Evolutionary conservation across 2,329 filamentous ascomycete species (phyloP), one percentile per base, ranked within the genome.

Genomic region (Epichloe sylvatica): DNA sequence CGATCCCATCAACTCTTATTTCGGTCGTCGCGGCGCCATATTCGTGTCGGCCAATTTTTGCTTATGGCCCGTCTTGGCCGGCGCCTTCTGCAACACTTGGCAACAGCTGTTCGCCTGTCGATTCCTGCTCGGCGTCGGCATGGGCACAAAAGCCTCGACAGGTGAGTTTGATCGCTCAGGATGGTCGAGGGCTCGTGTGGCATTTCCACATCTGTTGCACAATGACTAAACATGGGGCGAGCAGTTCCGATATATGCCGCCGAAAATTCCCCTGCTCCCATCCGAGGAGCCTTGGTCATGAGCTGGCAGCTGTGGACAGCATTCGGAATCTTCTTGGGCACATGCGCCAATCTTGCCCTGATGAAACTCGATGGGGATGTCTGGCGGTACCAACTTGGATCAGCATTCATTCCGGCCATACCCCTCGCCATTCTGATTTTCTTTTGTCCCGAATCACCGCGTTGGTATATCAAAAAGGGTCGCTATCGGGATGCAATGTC

Each of bases 201-300:
- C 12, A 40, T 39, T 51, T 25, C 6, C 8, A 4, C 12, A 4
- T 37, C 21, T 37, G 11, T 15, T 33, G 30, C 19, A 5, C n/a
- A 30, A 23, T 36, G 19, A n/a, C 45, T 36, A 25, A 25, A 34
- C 12, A 9, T 23, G n/a, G 13, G 3, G 3, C 17, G 30, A 38
- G 21, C 33, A 45, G 83, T 87, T 2, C 85, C 86, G 0, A 81
- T 90, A 30, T 90, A 86, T 57, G 81, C 83, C 0, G 84, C 85
- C 2, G 85, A 90, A 63, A 85, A 79, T 50, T 77, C 81, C 0
- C 84, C 84, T 0, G 80, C 83, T 1, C 64, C 72, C 1, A 81
- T 88, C 49, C 78, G 84, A 60, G 84, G 84, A 54, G 84, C 83
- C 7, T 71, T 92, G 17, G 84, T 90, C 54, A 91, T 91, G 85